Evolutionary conservation across 805 yeast species (phyloP).

Genomic region (Cyberlindnera mycetangii): DNA sequence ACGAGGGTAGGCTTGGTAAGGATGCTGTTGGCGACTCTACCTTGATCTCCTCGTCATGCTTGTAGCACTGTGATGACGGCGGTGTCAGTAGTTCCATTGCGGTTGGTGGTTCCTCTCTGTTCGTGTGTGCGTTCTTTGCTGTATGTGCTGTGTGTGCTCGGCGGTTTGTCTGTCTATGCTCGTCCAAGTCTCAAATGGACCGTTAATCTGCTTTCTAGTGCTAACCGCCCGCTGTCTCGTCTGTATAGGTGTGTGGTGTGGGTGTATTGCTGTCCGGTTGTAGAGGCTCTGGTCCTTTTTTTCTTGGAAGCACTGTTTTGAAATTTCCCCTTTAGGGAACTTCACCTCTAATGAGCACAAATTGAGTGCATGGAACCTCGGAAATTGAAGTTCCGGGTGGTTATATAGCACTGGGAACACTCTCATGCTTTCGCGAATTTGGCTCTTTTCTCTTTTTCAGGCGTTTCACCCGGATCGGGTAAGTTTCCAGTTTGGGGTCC

Average conservation of each 20-base stretch:
- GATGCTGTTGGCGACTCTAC: not conserved
- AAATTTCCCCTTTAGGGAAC: conserved; percentile 25
- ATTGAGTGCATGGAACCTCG: not conserved
- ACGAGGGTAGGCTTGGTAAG: too few relatives aligned
- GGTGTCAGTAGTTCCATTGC: not conserved
- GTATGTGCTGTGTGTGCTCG: not conserved
- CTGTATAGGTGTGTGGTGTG: too few relatives aligned
- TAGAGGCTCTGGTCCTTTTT: not conserved
- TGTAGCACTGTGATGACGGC: not conserved
- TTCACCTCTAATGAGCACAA: conserved; percentile 12
- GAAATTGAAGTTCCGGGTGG: not conserved
- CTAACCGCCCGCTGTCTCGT: too few relatives aligned
- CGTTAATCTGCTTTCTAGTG: too few relatives aligned
- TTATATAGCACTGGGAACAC: not conserved
- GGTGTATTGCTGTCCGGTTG: too few relatives aligned
- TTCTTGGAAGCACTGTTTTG: conserved; percentile 19
- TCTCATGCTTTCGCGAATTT: not conserved
- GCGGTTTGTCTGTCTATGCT: too few relatives aligned
- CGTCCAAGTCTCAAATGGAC: too few relatives aligned
- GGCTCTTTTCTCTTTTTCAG: not conserved
- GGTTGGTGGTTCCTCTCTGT: too few relatives aligned
- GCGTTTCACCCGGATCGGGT: not conserved
- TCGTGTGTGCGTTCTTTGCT: not conserved
- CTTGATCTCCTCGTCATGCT: too few relatives aligned
- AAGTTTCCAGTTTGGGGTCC: not conserved